phyloP scores from a whole-genome alignment of 345 rosid genomes.

The Camelina neglecta region DNA sequence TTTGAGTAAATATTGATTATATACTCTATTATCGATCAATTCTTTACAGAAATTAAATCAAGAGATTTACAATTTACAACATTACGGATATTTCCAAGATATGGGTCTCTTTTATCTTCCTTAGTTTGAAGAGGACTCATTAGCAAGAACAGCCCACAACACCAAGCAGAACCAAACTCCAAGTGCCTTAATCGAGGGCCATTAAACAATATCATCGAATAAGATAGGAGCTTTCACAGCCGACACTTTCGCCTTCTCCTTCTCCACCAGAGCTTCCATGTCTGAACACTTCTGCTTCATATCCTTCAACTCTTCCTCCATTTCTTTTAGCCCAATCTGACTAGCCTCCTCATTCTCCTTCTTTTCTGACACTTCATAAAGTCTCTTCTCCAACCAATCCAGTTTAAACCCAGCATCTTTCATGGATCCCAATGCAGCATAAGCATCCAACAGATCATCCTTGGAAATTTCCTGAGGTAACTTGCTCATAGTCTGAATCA shows the following conservation, averaged over 20 bases:
- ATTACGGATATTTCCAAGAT: neutral
- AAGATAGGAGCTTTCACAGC: constrained; percentile 24
- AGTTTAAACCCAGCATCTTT: constrained; percentile 30
- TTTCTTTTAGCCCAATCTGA: constrained; percentile 12
- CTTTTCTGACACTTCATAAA: constrained; percentile 22
- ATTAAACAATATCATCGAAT: constrained; percentile 36
- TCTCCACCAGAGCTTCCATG: constrained; percentile 28
- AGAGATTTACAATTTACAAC: constrained; percentile 1
- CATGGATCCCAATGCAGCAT: constrained; percentile 19
- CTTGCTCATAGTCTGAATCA: constrained; percentile 33
- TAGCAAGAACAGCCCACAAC: neutral
- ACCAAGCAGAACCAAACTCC: neutral
- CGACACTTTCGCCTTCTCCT: constrained; percentile 27
- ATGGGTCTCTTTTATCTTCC: neutral
- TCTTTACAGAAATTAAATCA: neutral
- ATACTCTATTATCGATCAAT: neutral
- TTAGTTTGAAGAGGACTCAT: neutral
- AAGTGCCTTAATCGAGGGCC: neutral
- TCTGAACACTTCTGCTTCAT: constrained; percentile 26
- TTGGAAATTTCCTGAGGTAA: constrained; percentile 8
- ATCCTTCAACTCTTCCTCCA: constrained; percentile 30
- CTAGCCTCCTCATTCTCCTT: constrained; percentile 3
- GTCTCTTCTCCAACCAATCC: constrained; percentile 40
- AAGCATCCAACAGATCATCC: constrained; percentile 22
- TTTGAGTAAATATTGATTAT: neutral